Conservation (phyloP, 1,284 basidiomycete genomes). For the Chalciporus piperatoides region DNA sequence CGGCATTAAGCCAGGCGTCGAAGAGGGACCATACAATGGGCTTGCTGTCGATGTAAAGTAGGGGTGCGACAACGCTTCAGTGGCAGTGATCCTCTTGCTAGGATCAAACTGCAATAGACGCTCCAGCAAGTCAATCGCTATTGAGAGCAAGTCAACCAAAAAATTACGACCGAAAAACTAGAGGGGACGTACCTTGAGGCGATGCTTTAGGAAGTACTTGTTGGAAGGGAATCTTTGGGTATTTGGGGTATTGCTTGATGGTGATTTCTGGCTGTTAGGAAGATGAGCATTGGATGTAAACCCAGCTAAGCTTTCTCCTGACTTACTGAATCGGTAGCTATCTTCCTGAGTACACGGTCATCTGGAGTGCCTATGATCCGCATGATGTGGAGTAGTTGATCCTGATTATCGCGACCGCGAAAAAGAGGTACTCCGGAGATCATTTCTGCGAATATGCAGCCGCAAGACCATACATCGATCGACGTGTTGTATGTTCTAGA, state of each 20-base stretch:
- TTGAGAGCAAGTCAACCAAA: constrained; percentile 11
- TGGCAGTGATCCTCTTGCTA: constrained; percentile 86
- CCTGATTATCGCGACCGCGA: constrained; percentile 96
- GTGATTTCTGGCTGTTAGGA: constrained; percentile 80
- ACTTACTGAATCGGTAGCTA: constrained; percentile 86
- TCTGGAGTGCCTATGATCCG: constrained; percentile 95
- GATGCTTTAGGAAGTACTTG: constrained; percentile 92
- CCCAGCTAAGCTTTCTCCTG: neutral
- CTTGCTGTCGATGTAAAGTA: constrained; percentile 75
- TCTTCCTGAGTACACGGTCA: constrained; percentile 85
- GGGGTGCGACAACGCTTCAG: constrained; percentile 88
- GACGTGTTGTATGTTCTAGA: constrained; percentile 97
- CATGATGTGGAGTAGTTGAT: constrained; percentile 97
- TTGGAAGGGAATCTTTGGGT: constrained; percentile 87
- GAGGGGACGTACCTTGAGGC: constrained; percentile 61
- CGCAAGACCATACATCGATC: constrained; percentile 99
- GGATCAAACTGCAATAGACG: constrained; percentile 97
- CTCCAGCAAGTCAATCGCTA: constrained; percentile 93
- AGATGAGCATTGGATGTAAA: constrained; percentile 13
- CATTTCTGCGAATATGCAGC: constrained; percentile 99
- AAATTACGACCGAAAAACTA: neutral
- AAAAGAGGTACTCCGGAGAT: constrained; percentile 97
- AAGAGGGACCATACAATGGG: constrained; percentile 44
- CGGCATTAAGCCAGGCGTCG: constrained; percentile 55
- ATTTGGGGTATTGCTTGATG: constrained; percentile 84